Evolutionary conservation across 768 basidiomycete species (phyloP), one percentile per base, ranked within the genome.

Genomic region (Crucibulum laeve): DNA sequence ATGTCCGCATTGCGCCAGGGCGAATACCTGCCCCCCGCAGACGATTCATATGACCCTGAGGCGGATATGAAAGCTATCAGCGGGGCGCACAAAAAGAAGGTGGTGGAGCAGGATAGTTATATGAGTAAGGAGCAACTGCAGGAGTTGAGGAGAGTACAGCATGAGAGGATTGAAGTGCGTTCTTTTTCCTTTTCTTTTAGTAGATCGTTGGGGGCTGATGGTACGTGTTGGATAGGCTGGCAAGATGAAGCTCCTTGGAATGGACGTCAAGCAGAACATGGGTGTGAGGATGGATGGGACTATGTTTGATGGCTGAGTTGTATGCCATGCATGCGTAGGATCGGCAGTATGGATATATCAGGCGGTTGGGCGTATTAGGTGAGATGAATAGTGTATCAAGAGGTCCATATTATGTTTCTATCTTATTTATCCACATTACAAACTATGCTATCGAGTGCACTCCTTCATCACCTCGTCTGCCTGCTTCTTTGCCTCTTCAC

Each of bases 1-100:
- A 95, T 95, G 93, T 62, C 77, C 26, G 81, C 89, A 17, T 66
- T 95, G 38, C 81, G 91, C 35, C 73, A 81, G n/a, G 93, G 93
- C 28, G 91, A 88, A 52, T 85, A 79, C 40, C 64, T 91, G 6
- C 86, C 89, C 0, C 83, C 85, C 5, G 52, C 77, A 3, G 78
- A 84, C 43, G 83, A 85, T 55, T 55, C 65, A 10, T 96, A 96
- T 61, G 88, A 96, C 60, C 79, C 87, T n/a, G 68, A 76, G 30
- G 87, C 82, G 44, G 93, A 96, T 61, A 68, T 94, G 76, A 84
- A 78, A 51, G 87, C 86, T 14, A 80, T 90, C 47, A 73, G 71
- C 18, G 77, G 75, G 43, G 73, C 75, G 19, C 81, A 91, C 55
- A 91, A 87, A 71, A 82, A 83, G 58, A 71, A 79, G 51, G 52